Base-by-base conservation (phyloP, 306 rosid species). In the Arachis hypogaea region DNA sequence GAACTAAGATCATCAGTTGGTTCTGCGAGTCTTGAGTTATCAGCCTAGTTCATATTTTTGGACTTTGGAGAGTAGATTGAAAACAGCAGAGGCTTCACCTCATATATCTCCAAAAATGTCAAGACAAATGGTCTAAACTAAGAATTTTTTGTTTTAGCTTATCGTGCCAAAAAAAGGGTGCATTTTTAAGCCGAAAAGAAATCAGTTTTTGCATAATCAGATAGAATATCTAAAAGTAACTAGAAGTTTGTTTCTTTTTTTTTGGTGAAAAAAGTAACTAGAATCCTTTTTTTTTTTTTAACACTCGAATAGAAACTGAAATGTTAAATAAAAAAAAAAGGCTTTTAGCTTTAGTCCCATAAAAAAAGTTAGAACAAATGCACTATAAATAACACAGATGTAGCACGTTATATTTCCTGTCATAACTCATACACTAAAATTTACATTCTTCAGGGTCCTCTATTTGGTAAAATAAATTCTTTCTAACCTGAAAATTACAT, bases 1-100 rank as follows among this genome's bases (percentile, higher is more conserved):
- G 11, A 47, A 65, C n/a, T 52, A 43, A 45, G 55, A n/a, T 71
- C 55, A 56, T 63, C 63, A 40, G 33, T 49, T 45, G 36, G 18
- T 64, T 71, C 57, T 58, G 50, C 0, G 28, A 47, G 52, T 9
- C 52, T 47, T 47, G 9, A 9, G 52, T 11, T 45, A 7, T 11
- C 16, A 22, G 5, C 63, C 55, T 54, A 63, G 73, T 64, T 44
- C 61, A 45, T 52, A 63, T 44, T 44, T 45, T 12, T 50, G 14
- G 36, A 55, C 28, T 45, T 12, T 50, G 14, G 36, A 55, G 45
- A 36, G 29, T 18, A 22, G 22, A 64, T 57, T 50, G 66, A 63
- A 14, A 46, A 46, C 30, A 42, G 57, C 7, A 7, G 47, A 44
- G 16, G 66, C 64, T 61, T 78, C 57, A 57, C 47, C 42, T 46